Base-by-base conservation (phyloP, 306 rosid genomes). In the Vigna trinervia region DNA sequence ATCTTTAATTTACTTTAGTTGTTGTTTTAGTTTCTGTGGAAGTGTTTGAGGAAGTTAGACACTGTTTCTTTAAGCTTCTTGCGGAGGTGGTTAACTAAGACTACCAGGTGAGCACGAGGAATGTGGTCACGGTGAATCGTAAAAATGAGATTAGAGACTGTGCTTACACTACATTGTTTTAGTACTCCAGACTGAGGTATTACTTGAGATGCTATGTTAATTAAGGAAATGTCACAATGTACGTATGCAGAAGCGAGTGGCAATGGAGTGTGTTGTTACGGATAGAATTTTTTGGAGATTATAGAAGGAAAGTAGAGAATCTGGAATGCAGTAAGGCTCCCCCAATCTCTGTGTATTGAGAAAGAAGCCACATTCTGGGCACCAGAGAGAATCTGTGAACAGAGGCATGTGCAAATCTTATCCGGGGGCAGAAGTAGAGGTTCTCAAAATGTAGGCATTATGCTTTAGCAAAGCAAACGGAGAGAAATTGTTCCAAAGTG, bases 61-160 rank as follows among this genome's bases (percentile, higher is more conserved):
- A 67, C 53, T 71, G 75, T 47, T 65, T 43, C 50, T 52, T 5
- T 60, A 74, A 78, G 65, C 41, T 75, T 52, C 28, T 17, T 58
- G 67, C 68, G 6, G 68, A 36, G 80, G 61, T 64, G 56, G 56
- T 81, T 85, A 78, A 59, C 73, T 73, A 54, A 38, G 12, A 36
- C 22, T 59, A 47, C 32, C 19, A 0, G 38, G 58, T 43, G 60
- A 77, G 19, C 34, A 39, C 39, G 26, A 30, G 46, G 53, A 15
- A 45, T 39, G 28, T 71, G 36, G 59, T 32, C 38, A 58, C 3
- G 41, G 34, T 68, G 13, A 60, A 60, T 2, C 12, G 3, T 61
- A 15, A 30, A 22, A 65, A 26, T 19, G 71, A 43, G 80, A 50
- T 82, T 75, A 43, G 43, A 64, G 39, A 63, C 64, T 75, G 70